These are phyloP conservation scores for Phytophthora ohioensis DNA, from an alignment of 352 stramenopile species.

Conservation along the genomic window DNA sequence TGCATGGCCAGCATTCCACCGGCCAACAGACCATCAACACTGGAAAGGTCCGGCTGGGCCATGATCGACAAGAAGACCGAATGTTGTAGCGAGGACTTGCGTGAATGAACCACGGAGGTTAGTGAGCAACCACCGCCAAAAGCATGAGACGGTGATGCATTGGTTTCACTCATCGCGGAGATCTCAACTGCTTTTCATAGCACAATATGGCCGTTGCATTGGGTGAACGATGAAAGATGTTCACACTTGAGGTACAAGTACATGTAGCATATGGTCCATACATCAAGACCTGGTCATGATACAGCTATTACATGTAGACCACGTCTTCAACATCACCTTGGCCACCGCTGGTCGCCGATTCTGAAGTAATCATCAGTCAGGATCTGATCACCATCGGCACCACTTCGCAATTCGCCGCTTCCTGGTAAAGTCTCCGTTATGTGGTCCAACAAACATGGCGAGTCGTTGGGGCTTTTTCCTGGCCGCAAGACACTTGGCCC, in stretches of 20 bases:
- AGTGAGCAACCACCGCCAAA: neutral
- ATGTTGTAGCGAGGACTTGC: neutral
- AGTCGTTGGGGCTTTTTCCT: conserved; percentile 77
- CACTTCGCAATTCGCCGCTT: conserved; percentile 28
- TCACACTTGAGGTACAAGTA: neutral
- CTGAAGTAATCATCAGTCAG: conserved; percentile 28
- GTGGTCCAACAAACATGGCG: conserved; percentile 78
- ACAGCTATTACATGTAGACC: no score
- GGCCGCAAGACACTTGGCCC: conserved; percentile 86
- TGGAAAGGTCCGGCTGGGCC: conserved; percentile 37
- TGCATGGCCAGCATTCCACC: conserved; percentile 63
- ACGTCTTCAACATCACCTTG: no score
- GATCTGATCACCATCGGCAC: conserved; percentile 11
- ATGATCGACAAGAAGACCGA: conserved; percentile 7
- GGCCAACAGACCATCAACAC: conserved; percentile 55
- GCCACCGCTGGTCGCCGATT: conserved; percentile 24
- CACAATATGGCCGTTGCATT: neutral
- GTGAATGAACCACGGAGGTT: conserved; percentile 2
- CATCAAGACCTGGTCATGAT: no score
- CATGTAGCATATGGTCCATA: no score
- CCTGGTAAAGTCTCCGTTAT: conserved; percentile 43
- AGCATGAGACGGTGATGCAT: conserved; percentile 18
- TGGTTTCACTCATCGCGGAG: conserved; percentile 18
- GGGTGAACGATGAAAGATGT: neutral
- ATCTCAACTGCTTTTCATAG: conserved; percentile 3